These are phyloP conservation scores for Sporothrix luriei DNA, from an alignment of 2,329 filamentous ascomycete genomes.

Conservation along the genomic window DNA sequence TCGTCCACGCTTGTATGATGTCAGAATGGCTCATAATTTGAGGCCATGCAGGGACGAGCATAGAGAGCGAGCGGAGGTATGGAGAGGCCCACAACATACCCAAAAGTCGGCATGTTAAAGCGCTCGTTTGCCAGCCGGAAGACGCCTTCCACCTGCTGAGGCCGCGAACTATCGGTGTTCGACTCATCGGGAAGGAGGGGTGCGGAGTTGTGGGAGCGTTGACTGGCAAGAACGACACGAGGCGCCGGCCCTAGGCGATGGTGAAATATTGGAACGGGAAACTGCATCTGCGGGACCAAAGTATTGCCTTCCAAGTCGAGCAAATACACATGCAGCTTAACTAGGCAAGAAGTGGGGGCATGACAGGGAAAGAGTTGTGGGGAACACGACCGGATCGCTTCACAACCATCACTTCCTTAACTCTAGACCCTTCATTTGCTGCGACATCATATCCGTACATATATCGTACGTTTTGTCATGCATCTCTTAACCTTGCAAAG, in stretches of 20 bases:
- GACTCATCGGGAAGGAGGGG: constrained; percentile 15
- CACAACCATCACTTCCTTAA: not conserved
- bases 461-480: not conserved
- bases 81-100: not conserved
- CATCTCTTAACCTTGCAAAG: not conserved
- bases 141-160: constrained; percentile 25
- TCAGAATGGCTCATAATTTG: constrained; percentile 4
- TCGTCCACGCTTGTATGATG: constrained; percentile 1
- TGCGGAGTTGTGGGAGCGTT: not conserved
- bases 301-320: constrained; percentile 23
- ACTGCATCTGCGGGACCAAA: not conserved
- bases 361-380: constrained; percentile 12
- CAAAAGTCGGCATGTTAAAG: not conserved
- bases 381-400: not conserved
- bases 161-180: constrained; percentile 11
- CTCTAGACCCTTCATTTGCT: not conserved
- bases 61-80: not conserved
- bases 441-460: not conserved
- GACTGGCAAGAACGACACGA: constrained; percentile 7
- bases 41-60: not conserved
- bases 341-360: constrained; percentile 4
- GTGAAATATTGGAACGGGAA: not conserved
- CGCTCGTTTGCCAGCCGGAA: not conserved
- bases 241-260: not conserved
- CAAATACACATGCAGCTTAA: not conserved